These are phyloP conservation scores for Diaporthe vaccinii DNA, from an alignment of 2,329 filamentous ascomycete species.

Conservation along the genomic window DNA sequence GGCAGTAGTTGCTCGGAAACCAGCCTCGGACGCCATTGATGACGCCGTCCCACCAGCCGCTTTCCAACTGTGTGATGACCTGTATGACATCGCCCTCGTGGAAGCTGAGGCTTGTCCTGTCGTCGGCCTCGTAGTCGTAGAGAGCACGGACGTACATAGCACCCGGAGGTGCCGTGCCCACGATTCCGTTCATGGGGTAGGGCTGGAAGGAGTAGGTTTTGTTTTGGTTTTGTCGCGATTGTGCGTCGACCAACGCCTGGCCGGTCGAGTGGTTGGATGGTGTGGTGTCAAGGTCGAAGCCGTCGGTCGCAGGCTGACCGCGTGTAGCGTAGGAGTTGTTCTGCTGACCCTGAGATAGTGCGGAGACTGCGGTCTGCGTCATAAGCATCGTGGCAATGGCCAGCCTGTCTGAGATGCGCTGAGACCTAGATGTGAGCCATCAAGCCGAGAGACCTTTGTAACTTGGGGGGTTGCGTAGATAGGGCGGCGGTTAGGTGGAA, in stretches of 20 bases:
- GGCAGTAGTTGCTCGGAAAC: slow-evolving; percentile 99
- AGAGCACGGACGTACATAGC: slow-evolving; percentile 94
- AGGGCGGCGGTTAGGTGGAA: neutral
- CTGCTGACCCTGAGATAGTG: slow-evolving; percentile 60
- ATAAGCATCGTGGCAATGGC: slow-evolving; percentile 64
- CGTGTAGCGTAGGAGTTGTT: slow-evolving; percentile 43
- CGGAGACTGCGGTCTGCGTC: slow-evolving; percentile 62
- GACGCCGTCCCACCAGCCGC: slow-evolving; percentile 99
- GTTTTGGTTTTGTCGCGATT: slow-evolving; percentile 42
- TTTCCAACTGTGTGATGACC: slow-evolving; percentile 97
- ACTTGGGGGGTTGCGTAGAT: neutral
- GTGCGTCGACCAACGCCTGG: slow-evolving; percentile 41
- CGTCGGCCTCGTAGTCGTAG: slow-evolving; percentile 98
- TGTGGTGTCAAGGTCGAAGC: slow-evolving; percentile 43
- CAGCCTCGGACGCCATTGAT: slow-evolving; percentile 97
- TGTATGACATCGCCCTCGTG: slow-evolving; percentile 97
- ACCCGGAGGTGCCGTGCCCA: slow-evolving; percentile 71
- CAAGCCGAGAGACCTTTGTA: slow-evolving; percentile 33
- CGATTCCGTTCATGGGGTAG: slow-evolving; percentile 70
- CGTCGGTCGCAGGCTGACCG: slow-evolving; percentile 30
- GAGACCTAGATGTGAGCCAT: slow-evolving; percentile 37
- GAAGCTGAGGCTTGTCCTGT: slow-evolving; percentile 96
- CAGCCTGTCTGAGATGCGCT: slow-evolving; percentile 9
- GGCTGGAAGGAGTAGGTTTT: slow-evolving; percentile 47
- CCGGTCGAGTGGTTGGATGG: slow-evolving; percentile 35